Conservation (phyloP, 176 grass and related monocot genomes). For the Rhynchospora tenuis region DNA sequence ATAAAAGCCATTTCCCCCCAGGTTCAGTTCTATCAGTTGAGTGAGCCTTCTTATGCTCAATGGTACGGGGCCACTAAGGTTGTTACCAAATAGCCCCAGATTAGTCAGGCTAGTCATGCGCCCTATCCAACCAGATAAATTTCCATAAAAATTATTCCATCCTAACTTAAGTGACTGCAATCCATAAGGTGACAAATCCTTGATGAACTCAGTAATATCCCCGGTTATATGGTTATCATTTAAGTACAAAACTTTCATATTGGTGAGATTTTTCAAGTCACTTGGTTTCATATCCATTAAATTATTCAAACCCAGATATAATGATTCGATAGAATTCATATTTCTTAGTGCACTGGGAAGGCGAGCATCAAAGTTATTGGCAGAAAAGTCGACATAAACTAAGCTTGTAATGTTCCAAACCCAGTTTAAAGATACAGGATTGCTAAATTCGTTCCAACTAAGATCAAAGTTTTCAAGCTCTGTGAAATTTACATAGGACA, state of each 20-base stretch:
- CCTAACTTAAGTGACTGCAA: not conserved
- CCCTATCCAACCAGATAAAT: not conserved
- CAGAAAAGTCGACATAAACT: not conserved
- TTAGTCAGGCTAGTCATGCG: not conserved
- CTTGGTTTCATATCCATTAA: not conserved
- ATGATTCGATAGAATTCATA: not conserved
- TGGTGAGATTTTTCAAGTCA: not conserved
- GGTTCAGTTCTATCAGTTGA: not conserved
- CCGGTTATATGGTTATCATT: not conserved
- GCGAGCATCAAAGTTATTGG: not conserved
- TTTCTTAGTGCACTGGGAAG: constrained; percentile 14
- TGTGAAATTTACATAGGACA: constrained; percentile 23
- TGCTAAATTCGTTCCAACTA: not conserved
- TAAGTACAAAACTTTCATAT: not conserved
- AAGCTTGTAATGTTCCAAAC: constrained; percentile 12
- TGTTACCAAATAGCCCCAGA: constrained; percentile 12
- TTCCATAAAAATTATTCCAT: not conserved
- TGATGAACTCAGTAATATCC: not conserved
- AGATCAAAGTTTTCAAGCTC: constrained; percentile 21
- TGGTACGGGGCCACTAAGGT: constrained; percentile 10
- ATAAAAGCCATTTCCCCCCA: not conserved
- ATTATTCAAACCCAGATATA: not conserved
- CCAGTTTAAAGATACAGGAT: constrained; percentile 8
- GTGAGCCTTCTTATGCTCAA: not conserved
- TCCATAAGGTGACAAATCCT: not conserved